phyloP scores from a whole-genome alignment of 2,329 filamentous ascomycete species.

The Botrytis medusae region DNA sequence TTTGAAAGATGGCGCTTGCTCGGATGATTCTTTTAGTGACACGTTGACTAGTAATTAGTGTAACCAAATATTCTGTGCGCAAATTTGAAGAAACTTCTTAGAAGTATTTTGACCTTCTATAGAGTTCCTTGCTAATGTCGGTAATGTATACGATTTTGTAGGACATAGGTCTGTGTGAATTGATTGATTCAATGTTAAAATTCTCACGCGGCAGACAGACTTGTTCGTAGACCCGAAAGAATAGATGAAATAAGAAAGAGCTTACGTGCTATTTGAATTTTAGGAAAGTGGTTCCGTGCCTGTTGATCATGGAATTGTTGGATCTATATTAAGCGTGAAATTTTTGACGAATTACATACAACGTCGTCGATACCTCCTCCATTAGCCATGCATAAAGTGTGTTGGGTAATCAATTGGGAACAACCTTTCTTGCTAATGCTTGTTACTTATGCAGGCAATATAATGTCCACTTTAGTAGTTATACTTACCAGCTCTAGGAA shows the following conservation, averaged over 20 bases:
- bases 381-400: neutral
- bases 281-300: neutral
- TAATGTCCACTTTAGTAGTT: constrained; percentile 2
- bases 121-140: constrained; percentile 9
- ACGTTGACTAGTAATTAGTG: neutral
- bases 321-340: neutral
- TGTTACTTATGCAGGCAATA: constrained; percentile 1
- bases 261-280: neutral
- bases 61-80: constrained; percentile 15
- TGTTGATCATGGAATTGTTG: neutral
- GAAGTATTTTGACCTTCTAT: neutral
- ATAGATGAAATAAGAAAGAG: neutral
- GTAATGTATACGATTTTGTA: neutral
- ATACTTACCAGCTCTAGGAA: neutral
- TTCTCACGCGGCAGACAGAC: neutral
- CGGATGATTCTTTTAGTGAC: neutral
- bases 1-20: constrained; percentile 7
- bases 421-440: neutral
- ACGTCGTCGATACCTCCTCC: neutral
- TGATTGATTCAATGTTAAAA: neutral
- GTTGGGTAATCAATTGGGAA: neutral
- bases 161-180: neutral
- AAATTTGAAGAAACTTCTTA: neutral
- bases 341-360: neutral
- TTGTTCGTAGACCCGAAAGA: too few species aligned